Evolutionary conservation across 129 eudicot genomes (phyloP), one percentile per base, ranked within the genome.

Genomic region (Artemisia annua): DNA sequence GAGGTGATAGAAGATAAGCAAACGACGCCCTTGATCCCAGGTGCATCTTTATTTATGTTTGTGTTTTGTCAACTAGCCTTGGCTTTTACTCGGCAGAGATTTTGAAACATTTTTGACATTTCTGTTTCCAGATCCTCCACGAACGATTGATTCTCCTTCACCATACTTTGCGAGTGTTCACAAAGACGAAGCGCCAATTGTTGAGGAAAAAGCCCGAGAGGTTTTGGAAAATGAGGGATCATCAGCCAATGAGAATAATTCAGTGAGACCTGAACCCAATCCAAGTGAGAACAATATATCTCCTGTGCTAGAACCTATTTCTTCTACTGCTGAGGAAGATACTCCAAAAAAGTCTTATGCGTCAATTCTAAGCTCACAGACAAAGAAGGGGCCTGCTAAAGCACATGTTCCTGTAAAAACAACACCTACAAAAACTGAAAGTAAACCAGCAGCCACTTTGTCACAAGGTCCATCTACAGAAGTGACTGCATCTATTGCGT

Each of bases 331-430:
- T 32, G 82, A 68, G 26, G 98, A 89, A 58, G 86, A 87, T 70
- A 60, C 87, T 83, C 85, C 85, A 48, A 92, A 92, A 82, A 80
- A 77, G 75, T 92, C 98, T 11, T 92, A 92, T 78, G 98, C 98
- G 13, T 88, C 96, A 1, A 88, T 89, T 77, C 75, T 86, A 69
- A 86, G 87, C 72, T 84, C 86, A 39, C 82, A 83, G 56, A 82
- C 77, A 39, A 81, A 75, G 75, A 86, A 78, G 64, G 80, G 65
- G 57, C 59, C 85, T 35, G 48, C 74, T 74, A 86, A 80, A 68
- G 79, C 72, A 54, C 81, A 83, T 68, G 39, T 86, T 32, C 90
- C 85, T 4, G 64, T 59, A 53, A 77, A 59, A 60, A 53, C 71
- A 14, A 69, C 71, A 46, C 71, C 87, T 52, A 59, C 66, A 61